Conservation (phyloP, 208 protist genomes). For the Crithidia bombi region DNA sequence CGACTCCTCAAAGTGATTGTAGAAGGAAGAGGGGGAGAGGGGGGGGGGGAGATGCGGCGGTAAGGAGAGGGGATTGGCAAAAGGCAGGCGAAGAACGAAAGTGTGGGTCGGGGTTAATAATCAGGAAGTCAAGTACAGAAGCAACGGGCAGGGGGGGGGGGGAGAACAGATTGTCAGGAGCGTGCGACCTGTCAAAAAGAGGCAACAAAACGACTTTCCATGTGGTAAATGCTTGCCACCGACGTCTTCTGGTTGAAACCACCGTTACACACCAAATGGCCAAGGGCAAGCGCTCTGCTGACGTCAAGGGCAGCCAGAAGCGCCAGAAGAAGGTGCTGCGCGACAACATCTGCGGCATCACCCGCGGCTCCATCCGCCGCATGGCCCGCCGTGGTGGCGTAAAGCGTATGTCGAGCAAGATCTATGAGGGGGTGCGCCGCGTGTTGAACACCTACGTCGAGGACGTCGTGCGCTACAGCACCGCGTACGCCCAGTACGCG, state of each 20-base stretch:
- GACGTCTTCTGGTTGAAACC: background rate
- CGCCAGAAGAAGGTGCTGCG: constrained; percentile 86
- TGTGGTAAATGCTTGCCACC: no score
- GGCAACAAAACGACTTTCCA: no score
- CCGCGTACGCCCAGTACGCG: constrained; percentile 85
- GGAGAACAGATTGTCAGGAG: no score
- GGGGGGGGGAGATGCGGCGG: no score
- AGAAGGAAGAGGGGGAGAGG: no score
- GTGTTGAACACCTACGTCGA: constrained; percentile 87
- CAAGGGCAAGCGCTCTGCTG: constrained; percentile 72
- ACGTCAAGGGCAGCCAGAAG: constrained; percentile 74
- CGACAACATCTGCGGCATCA: constrained; percentile 87
- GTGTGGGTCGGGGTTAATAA: no score
- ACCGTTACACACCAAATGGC: constrained; percentile 37
- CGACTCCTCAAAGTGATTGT: no score
- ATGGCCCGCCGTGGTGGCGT: constrained; percentile 91
- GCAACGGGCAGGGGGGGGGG: no score
- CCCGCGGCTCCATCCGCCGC: constrained; percentile 85
- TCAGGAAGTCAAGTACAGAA: no score
- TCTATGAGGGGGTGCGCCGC: constrained; percentile 69
- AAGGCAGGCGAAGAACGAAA: no score
- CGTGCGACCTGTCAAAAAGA: no score
- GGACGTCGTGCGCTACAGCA: constrained; percentile 75
- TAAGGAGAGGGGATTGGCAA: no score
- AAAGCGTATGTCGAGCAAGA: constrained; percentile 82